A percentile compares a stretch with the other conserved stretches of the same genome.
These are phyloP conservation scores for Nelumbo lutea DNA, from an alignment of 164 flowering plant species.

Conservation along the genomic window DNA sequence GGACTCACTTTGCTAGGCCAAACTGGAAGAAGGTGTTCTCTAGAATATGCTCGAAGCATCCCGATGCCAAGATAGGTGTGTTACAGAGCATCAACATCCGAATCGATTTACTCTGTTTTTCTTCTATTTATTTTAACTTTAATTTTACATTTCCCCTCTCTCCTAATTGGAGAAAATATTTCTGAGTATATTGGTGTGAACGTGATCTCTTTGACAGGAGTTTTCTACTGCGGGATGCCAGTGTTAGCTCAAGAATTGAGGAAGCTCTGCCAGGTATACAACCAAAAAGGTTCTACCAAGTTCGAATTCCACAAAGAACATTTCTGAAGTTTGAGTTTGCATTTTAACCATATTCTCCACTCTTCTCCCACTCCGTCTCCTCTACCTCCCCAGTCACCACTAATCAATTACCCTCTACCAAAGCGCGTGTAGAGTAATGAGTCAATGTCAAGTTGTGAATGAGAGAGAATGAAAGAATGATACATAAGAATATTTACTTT, in stretches of 20 bases:
- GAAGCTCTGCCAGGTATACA: constrained; percentile 66
- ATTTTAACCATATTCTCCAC: not conserved
- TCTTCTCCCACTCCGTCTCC: not conserved
- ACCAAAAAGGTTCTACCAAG: constrained; percentile 79
- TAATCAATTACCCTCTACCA: no score
- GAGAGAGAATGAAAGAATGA: no score
- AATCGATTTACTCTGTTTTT: not conserved
- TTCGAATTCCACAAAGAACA: constrained; percentile 91
- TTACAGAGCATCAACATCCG: not conserved
- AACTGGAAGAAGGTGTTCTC: constrained; percentile 84
- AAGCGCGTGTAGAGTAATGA: no score
- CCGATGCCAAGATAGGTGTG: constrained; percentile 69
- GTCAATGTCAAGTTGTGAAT: not conserved
- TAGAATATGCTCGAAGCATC: constrained; percentile 56
- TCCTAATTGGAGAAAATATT: no score
- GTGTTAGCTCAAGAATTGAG: constrained; percentile 70
- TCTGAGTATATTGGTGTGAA: not conserved
- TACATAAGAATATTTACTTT: no score
- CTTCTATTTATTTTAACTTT: not conserved
- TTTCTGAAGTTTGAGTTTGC: constrained; percentile 30
- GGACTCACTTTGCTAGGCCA: constrained; percentile 90
- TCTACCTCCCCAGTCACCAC: no score
- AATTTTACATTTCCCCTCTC: no score
- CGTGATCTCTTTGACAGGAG: constrained; percentile 40
- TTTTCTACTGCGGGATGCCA: constrained; percentile 85